These are phyloP conservation scores for Fistulinella prunicolor DNA, from an alignment of 768 basidiomycete species.

Conservation along the genomic window DNA sequence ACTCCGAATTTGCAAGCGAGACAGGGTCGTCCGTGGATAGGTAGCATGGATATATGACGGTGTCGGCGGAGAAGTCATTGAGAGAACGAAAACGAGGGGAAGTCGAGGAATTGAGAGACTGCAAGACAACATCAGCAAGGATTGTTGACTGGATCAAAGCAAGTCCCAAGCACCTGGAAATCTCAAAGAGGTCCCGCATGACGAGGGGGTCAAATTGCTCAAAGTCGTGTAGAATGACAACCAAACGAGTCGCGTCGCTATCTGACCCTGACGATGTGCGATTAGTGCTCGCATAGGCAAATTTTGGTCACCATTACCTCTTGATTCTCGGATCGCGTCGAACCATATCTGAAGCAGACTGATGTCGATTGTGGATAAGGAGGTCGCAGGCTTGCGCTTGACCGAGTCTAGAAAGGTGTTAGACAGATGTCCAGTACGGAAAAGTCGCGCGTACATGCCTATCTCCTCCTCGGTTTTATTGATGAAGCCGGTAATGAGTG, in stretches of 20 bases:
- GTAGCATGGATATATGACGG: conserved; percentile 57
- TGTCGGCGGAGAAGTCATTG: conserved; percentile 52
- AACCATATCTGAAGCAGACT: conserved; percentile 61
- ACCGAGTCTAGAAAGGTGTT: conserved; percentile 27
- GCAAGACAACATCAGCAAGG: background rate
- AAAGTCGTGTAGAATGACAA: conserved; percentile 69
- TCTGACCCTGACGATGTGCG: conserved; percentile 8
- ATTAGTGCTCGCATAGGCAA: background rate
- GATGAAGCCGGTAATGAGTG: conserved; percentile 52
- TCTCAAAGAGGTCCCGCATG: conserved; percentile 66
- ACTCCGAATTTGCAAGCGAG: conserved; percentile 52
- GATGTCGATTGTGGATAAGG: conserved; percentile 63
- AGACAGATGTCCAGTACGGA: background rate
- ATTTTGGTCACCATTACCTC: conserved; percentile 35
- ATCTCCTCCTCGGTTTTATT: conserved; percentile 33
- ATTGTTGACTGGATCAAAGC: background rate
- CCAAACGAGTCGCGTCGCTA: conserved; percentile 38
- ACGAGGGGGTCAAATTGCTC: conserved; percentile 64
- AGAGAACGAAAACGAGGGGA: conserved; percentile 64
- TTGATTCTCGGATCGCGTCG: conserved; percentile 35
- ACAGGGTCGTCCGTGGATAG: conserved; percentile 58
- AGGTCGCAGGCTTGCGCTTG: conserved; percentile 47
- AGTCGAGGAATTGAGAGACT: conserved; percentile 54
- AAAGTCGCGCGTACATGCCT: conserved; percentile 26
- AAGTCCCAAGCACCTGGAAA: conserved; percentile 54